Base-by-base conservation (phyloP, 805 yeast genomes). In the Wickerhamiella sorbophila region DNA sequence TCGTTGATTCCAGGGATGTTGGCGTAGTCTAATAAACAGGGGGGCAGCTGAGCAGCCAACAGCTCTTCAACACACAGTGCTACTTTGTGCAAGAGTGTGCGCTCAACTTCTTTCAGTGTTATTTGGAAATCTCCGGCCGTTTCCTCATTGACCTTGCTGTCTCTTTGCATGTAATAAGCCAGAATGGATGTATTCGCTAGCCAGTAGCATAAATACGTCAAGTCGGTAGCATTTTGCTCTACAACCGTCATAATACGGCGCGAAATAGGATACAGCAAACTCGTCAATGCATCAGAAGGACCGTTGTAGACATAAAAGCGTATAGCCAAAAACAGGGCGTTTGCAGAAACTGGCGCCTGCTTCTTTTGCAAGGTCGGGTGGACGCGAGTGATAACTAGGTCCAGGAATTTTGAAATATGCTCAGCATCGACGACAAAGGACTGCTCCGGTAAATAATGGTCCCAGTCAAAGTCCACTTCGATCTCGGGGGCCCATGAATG, bases 1-100 rank as follows among this genome's bases (percentile, higher is more conserved):
- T 77, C 76, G 40, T 79, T 73, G 24, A 84, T 72, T 44, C 87
- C 95, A 0, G 91, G 91, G 39, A 88, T 79, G 43, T 80, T 82
- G 15, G 82, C 76, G 59, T 75, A 86, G 52, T 85, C 76, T 33
- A 91, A 55, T 20, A 54, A 10, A 27, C 56, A 52, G 17, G 53
- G 48, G 21, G 42, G 40, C n/a, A 53, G 33, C 27, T 48, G 43
- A 18, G 55, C 55, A 20, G 24, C 33, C 12, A 53, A 31, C 32
- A 49, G 42, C 16, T 36, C 37, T 16, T 44, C 41, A 9, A 48
- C 38, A 19, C 42, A 42, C 2, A 21, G 27, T 18, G 47, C 42
- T 18, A 49, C 47, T 12, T 33, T 24, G 16, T 6, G 17, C 33
- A 41, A 44, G 14, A 49, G 39, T 3, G 16, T 22, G 8, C 17